Evolutionary conservation across 148 eudicot genomes (phyloP).

Genomic region (Rhododendron williamsianum): DNA sequence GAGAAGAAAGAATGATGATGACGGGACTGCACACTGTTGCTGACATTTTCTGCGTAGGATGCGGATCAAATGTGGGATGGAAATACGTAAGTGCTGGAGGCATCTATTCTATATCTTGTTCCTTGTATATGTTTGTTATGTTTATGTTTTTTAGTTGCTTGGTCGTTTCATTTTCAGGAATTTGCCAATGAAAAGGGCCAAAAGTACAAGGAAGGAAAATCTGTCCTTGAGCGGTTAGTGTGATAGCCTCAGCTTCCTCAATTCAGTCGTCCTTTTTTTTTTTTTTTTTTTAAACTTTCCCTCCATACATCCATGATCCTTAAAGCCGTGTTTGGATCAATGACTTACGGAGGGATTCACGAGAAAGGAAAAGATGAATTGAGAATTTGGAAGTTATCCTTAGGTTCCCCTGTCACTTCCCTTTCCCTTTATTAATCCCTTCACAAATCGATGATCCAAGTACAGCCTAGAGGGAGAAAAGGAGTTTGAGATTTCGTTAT

Average conservation of each 20-base stretch:
- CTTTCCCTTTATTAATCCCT: background rate
- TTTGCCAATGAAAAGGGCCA: slow-evolving; percentile 78
- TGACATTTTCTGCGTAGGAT: slow-evolving; percentile 83
- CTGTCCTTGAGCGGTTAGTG: slow-evolving; percentile 13
- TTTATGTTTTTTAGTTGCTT: slow-evolving; percentile 18
- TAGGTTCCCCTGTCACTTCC: background rate
- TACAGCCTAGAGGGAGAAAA: background rate
- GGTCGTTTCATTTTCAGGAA: slow-evolving; percentile 54
- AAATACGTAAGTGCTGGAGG: slow-evolving; percentile 62
- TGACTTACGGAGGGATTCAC: background rate
- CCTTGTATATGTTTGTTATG: background rate
- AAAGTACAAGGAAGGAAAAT: slow-evolving; percentile 90
- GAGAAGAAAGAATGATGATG: slow-evolving; percentile 79
- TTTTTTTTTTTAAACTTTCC: background rate
- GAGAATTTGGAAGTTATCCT: background rate
- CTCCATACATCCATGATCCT: background rate
- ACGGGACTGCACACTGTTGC: slow-evolving; percentile 84
- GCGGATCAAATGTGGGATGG: slow-evolving; percentile 92
- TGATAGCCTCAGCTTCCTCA: background rate
- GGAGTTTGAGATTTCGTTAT: background rate
- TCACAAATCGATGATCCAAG: background rate
- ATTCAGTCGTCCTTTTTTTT: background rate
- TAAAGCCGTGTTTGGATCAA: background rate
- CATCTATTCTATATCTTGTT: slow-evolving; percentile 11
- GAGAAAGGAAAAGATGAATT: background rate